Evolutionary conservation across 371 early-diverging fungal genomes (phyloP), one percentile per base, ranked within the genome.

Genomic region (Phascolomyces articulosus): DNA sequence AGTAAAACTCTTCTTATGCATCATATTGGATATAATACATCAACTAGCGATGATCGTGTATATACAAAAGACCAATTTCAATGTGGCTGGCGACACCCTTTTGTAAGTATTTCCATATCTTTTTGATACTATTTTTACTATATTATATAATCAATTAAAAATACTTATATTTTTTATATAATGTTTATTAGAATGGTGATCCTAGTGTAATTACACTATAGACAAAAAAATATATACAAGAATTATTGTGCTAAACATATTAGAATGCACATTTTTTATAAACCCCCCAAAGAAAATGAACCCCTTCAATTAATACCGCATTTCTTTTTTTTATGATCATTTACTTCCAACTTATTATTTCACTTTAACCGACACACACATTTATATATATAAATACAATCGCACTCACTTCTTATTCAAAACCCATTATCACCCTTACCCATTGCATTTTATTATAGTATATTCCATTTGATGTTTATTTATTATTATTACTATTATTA

Each of bases 51-150:
- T 7, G 84, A 83, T 48, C 74, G 86, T 31, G 38, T 60, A n/a
- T 88, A 88, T 63, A 75, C 79, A 58, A 79, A 80, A 60, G 69
- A 82, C 49, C 81, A 85, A 60, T 88, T 84, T 60, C 88, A 88
- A 55, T 88, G 88, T 67, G 85, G 85, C 6, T 88, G 88, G 88
- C 76, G 88, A 53, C 85, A 88, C 38, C 85, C 85, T 60, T 87
- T 87, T 71, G 86, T 84, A 84, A 85, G 85, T 80, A 20, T 38
- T 16, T n/a, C n/a, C 44, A 10, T 55, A 27, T n/a, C n/a, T n/a
- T n/a, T n/a, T n/a, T n/a, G n/a, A n/a, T n/a, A n/a, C n/a, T n/a
- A n/a, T n/a, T n/a, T n/a, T n/a, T n/a, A n/a, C n/a, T n/a, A n/a
- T n/a, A n/a, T n/a, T n/a, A n/a, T n/a, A n/a, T n/a, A n/a, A n/a